These are phyloP conservation scores for Colletotrichum echinochloae DNA, from an alignment of 2,329 filamentous ascomycete species.

Conservation along the genomic window DNA sequence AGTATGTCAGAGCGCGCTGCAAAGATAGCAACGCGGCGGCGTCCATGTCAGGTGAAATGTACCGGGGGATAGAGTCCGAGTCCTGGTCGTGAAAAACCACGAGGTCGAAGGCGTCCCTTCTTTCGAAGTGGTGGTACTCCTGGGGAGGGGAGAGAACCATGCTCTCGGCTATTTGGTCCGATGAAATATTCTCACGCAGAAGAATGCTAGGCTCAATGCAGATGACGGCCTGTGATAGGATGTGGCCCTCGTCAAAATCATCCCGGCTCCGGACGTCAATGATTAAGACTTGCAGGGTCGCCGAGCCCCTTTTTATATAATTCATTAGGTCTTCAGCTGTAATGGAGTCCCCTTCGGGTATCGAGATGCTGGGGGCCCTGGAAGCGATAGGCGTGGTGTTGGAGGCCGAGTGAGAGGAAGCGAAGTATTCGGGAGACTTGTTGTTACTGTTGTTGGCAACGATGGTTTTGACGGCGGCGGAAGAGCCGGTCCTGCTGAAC, in stretches of 20 bases:
- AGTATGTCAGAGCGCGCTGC: constrained; percentile 83
- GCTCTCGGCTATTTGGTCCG: constrained; percentile 72
- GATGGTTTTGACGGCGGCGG: constrained; percentile 44
- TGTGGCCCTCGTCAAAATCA: constrained; percentile 89
- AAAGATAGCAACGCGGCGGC: constrained; percentile 75
- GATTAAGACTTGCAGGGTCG: constrained; percentile 73
- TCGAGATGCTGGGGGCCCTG: constrained; percentile 46
- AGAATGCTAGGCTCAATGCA: constrained; percentile 87
- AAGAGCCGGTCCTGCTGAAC: constrained; percentile 63
- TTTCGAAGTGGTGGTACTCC: constrained; percentile 81
- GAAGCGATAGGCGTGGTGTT: constrained; percentile 46
- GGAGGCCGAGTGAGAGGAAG: constrained; percentile 46
- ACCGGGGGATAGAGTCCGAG: constrained; percentile 63
- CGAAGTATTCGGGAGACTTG: constrained; percentile 50
- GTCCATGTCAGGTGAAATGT: constrained; percentile 50
- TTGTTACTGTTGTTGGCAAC: constrained; percentile 40
- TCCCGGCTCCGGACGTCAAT: constrained; percentile 87
- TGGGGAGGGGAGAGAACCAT: constrained; percentile 77
- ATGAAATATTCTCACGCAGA: constrained; percentile 74
- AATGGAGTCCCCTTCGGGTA: constrained; percentile 69
- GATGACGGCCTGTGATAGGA: constrained; percentile 84
- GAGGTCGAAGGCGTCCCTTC: constrained; percentile 82
- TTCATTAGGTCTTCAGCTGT: constrained; percentile 77
- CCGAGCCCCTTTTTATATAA: constrained; percentile 67
- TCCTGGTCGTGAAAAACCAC: constrained; percentile 90